Conservation (phyloP, 805 yeast genomes). For the Metschnikowia corniflorae region DNA sequence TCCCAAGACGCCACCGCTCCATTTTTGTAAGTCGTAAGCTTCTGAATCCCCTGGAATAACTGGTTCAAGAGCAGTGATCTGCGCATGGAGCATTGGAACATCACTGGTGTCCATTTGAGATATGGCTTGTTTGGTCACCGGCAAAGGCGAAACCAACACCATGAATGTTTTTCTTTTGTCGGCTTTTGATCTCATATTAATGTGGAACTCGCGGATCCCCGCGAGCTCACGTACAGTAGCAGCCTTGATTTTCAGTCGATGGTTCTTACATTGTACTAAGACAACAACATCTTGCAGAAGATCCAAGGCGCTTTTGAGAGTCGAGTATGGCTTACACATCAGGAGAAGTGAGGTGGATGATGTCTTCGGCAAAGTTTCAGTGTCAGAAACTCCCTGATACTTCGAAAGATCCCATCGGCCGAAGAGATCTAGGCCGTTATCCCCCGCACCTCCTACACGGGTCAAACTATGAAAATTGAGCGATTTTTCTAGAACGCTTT, state of each 20-base stretch:
- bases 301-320: conserved; percentile 4
- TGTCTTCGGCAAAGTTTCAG: background rate
- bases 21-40: conserved; percentile 33
- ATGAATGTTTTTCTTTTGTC: conserved; percentile 26
- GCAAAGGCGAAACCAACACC: conserved; percentile 46
- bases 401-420: conserved; percentile 47
- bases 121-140: conserved; percentile 46
- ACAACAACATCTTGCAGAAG: conserved; percentile 33
- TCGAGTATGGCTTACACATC: conserved; percentile 5
- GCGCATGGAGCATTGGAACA: conserved; percentile 45
- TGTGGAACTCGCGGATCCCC: conserved; percentile 46
- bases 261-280: conserved; percentile 56
- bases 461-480: conserved; percentile 36
- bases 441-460: conserved; percentile 54
- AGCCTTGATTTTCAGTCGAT: conserved; percentile 42
- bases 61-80: conserved; percentile 32
- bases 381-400: background rate
- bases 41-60: conserved; percentile 6
- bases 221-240: conserved; percentile 48
- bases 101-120: conserved; percentile 42
- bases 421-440: conserved; percentile 53
- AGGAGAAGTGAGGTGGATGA: conserved; percentile 7
- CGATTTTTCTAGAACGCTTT: conserved; percentile 34
- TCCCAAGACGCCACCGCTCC: conserved; percentile 35
- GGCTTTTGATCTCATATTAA: conserved; percentile 16